These are phyloP conservation scores for Erodium chrysanthum DNA, from an alignment of 441 rosid genomes.

Conservation along the genomic window DNA sequence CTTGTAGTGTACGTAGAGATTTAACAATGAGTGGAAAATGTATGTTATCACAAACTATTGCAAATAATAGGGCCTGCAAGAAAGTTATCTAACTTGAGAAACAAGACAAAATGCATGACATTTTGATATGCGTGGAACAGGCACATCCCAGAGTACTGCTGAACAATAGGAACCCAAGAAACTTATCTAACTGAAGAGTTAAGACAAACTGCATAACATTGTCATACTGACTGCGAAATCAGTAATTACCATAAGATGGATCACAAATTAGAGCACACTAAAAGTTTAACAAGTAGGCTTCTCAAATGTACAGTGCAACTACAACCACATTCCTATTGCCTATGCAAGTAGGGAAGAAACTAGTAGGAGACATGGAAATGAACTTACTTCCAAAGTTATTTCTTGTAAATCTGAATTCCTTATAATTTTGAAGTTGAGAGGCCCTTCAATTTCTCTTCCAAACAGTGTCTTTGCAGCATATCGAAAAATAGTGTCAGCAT, in stretches of 20 bases:
- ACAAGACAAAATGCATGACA: background rate
- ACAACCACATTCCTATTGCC: background rate
- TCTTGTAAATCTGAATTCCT: constrained; percentile 82
- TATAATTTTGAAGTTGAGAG: constrained; percentile 53
- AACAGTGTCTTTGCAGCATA: constrained; percentile 56
- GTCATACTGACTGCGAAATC: background rate
- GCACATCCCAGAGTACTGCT: too few relatives aligned
- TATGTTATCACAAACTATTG: background rate
- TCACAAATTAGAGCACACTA: background rate
- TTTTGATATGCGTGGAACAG: too few relatives aligned
- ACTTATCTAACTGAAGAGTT: too few relatives aligned
- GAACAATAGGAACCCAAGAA: too few relatives aligned
- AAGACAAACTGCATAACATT: background rate
- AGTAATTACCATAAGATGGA: background rate
- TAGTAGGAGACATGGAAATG: background rate
- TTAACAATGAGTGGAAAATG: background rate
- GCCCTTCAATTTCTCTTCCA: constrained; percentile 58
- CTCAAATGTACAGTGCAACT: background rate
- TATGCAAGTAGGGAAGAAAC: background rate
- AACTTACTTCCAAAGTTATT: constrained; percentile 64
- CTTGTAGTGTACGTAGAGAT: background rate
- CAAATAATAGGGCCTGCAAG: background rate
- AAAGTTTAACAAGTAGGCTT: background rate
- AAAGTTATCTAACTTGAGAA: background rate
- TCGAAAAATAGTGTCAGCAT: constrained; percentile 66